A percentile compares a stretch with the other conserved stretches of the same genome.
These are phyloP conservation scores for Silybum marianum DNA, from an alignment of 129 eudicot genomes.

Conservation along the genomic window DNA sequence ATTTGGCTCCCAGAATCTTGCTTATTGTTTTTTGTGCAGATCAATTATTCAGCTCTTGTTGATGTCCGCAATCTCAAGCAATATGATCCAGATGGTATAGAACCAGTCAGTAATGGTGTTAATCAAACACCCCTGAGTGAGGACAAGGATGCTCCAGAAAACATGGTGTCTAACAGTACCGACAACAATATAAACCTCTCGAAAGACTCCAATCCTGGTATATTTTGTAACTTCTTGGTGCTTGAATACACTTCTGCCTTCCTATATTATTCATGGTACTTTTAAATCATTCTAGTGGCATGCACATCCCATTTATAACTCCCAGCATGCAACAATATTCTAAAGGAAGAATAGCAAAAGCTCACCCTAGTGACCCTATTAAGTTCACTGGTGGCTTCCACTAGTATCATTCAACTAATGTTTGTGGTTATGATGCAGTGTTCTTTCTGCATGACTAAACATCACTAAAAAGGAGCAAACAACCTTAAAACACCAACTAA, in stretches of 20 bases:
- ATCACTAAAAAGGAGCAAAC: background rate
- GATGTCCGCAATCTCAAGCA: slow-evolving; percentile 65
- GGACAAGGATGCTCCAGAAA: slow-evolving; percentile 27
- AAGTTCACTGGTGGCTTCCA: background rate
- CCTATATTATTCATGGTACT: background rate
- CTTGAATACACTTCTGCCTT: slow-evolving; percentile 2
- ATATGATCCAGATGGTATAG: slow-evolving; percentile 37
- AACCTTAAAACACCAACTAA: background rate
- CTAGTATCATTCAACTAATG: background rate
- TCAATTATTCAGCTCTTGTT: slow-evolving; percentile 71
- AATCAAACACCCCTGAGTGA: slow-evolving; percentile 29
- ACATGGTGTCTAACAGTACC: slow-evolving; percentile 29
- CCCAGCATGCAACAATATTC: background rate
- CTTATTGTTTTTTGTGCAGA: slow-evolving; percentile 46
- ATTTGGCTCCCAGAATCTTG: background rate
- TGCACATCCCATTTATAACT: background rate
- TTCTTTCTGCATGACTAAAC: background rate
- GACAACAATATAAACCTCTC: slow-evolving; percentile 38
- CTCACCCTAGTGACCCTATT: background rate
- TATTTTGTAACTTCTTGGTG: background rate
- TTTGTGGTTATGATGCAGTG: background rate
- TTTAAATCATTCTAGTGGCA: background rate
- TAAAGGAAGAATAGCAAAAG: background rate
- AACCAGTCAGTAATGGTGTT: slow-evolving; percentile 29
- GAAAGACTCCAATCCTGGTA: slow-evolving; percentile 55